Base-by-base conservation (phyloP, 164 flowering plant species). In the Paratinospora sagittata region DNA sequence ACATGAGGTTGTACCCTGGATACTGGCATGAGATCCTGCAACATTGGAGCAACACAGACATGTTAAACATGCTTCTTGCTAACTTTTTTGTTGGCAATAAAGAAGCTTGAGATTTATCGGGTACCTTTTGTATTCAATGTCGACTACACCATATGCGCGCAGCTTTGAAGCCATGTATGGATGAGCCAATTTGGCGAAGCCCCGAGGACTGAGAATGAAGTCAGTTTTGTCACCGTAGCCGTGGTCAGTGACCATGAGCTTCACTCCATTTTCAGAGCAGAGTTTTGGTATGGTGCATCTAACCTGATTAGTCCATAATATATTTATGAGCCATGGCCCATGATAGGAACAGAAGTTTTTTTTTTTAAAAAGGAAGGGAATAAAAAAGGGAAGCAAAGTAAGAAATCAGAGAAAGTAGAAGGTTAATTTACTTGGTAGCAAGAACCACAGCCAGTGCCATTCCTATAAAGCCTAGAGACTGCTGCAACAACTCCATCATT, bases 391-490 rank as follows among this genome's bases (percentile, higher is more conserved):
- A 30, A 30, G 34, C 34, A 30, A 30, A 30, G 34, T 30, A 30
- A 30, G 34, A 30, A 30, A 30, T 30, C 4, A 30, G 34, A 30
- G 34, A 2, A 1, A 30, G 4, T 30, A 30, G 4, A 30, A 30
- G 34, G 34, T 30, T 1, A 30, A 30, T 30, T 30, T 12, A 90
- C 93, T 87, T 87, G 92, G 74, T 91, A 94, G 83, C 96, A 92
- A 14, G 87, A 89, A 65, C 96, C 93, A 69, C 97, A 94, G 66
- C 97, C 93, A 68, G 84, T 72, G 1, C 98, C 98, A 72, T 86
- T 78, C 75, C 73, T 83, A 77, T 73, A 94, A 1, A 90, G 88
- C 78, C 79, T 77, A 8, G 88, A 80, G 16, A 84, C 97, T 3
- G 84, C 93, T 0, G 83, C 81, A 16, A 90, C 96, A 23, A 81